Percentiles rank a stretch among this genome's conserved stretches.
These are phyloP conservation scores for Colletotrichum sp. DNA, from an alignment of 2,329 filamentous ascomycete genomes.

Conservation along the genomic window DNA sequence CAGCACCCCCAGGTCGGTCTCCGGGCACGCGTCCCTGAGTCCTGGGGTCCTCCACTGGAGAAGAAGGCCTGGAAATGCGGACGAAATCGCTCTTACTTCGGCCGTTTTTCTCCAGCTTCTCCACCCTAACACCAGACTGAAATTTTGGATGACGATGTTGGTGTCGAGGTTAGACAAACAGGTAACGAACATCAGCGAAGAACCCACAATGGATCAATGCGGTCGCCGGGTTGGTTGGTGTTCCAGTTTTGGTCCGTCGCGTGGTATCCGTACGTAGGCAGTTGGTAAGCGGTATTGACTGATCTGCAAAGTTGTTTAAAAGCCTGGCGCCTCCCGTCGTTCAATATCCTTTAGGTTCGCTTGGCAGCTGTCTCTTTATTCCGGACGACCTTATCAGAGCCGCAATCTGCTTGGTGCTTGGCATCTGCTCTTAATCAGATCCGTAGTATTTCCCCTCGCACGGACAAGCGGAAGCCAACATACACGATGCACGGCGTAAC, in stretches of 20 bases:
- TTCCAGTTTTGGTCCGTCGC: neutral
- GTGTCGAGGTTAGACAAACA: constrained; percentile 6
- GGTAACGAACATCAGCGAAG: neutral
- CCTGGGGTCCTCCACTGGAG: constrained; percentile 15
- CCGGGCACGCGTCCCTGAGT: neutral
- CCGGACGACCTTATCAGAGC: constrained; percentile 5
- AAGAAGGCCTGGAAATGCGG: constrained; percentile 10
- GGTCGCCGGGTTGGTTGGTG: neutral
- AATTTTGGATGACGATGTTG: constrained; percentile 12
- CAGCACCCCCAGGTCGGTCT: neutral
- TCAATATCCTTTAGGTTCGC: neutral
- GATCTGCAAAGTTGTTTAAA: neutral
- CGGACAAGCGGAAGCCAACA: neutral
- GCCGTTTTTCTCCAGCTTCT: constrained; percentile 17
- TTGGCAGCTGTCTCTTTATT: constrained; percentile 1
- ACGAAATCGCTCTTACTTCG: constrained; percentile 17
- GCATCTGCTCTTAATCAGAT: neutral
- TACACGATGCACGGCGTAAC: constrained; percentile 14
- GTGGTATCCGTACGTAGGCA: neutral
- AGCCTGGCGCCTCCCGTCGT: constrained; percentile 1
- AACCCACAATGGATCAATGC: constrained; percentile 1
- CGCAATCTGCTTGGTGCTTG: constrained; percentile 1
- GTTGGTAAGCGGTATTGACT: neutral
- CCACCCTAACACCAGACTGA: constrained; percentile 9
- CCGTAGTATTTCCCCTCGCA: neutral